phyloP scores from a whole-genome alignment of 139 green algal species.

The Tetraselmis striata region DNA sequence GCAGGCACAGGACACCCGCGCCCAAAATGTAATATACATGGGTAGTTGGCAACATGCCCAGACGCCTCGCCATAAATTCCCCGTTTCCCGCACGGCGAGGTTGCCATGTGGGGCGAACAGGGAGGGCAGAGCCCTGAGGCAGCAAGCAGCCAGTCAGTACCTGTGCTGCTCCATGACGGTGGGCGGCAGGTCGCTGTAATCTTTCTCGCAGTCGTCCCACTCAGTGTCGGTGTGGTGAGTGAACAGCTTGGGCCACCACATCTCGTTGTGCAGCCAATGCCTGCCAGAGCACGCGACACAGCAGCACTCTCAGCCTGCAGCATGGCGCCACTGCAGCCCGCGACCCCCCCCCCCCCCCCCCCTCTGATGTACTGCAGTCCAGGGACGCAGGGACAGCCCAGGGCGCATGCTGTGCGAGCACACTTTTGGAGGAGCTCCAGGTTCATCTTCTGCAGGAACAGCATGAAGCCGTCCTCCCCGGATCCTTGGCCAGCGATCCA shows the following conservation, averaged over 20 bases:
- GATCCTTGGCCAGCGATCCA: constrained; percentile 48
- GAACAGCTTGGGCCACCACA: constrained; percentile 68
- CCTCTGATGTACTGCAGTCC: background rate
- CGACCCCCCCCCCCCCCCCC: background rate
- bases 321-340: background rate
- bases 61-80: too few species aligned
- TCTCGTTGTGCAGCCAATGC: constrained; percentile 54
- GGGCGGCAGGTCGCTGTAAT: constrained; percentile 69
- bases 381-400: background rate
- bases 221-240: constrained; percentile 39
- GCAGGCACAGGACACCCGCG: too few species aligned
- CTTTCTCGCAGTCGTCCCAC: constrained; percentile 77
- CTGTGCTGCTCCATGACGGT: constrained; percentile 35
- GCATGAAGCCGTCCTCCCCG: constrained; percentile 43
- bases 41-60: too few species aligned
- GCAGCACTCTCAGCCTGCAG: background rate
- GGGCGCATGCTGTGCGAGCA: background rate
- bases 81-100: too few species aligned
- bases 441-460: constrained; percentile 75
- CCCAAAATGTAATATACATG: too few species aligned
- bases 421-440: constrained; percentile 63
- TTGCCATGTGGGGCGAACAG: background rate
- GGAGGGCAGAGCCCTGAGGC: background rate
- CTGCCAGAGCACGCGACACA: constrained; percentile 17
- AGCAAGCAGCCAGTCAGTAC: background rate